Percentiles rank a stretch among this genome's conserved stretches.
Conservation (phyloP, 108 stramenopile genomes). For the Discostella pseudostelligera region DNA sequence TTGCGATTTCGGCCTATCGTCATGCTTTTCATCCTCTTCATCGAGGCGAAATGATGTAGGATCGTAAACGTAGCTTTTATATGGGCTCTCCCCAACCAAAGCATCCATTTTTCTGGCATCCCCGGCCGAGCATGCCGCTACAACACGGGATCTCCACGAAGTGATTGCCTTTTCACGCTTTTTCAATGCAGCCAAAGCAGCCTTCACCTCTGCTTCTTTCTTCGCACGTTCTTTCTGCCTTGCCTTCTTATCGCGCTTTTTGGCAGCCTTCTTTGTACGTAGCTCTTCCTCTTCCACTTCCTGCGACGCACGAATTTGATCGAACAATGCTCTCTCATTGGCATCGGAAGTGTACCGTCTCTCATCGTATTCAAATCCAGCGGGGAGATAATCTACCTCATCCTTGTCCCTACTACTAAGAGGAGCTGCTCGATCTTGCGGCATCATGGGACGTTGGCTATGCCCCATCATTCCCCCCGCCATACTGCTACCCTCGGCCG, state of each 20-base stretch:
- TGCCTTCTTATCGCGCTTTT: slow-evolving; percentile 74
- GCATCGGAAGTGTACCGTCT: background rate
- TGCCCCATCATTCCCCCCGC: background rate
- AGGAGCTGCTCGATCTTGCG: slow-evolving; percentile 18
- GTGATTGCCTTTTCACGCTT: slow-evolving; percentile 68
- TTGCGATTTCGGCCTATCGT: slow-evolving; percentile 21
- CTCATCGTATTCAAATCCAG: slow-evolving; percentile 29
- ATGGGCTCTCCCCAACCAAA: slow-evolving; percentile 67
- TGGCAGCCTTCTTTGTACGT: slow-evolving; percentile 51
- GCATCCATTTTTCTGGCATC: slow-evolving; percentile 60
- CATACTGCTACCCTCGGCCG: background rate
- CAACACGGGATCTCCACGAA: slow-evolving; percentile 71
- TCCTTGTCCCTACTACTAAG: background rate
- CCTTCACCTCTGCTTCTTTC: slow-evolving; percentile 67
- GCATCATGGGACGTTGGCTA: background rate
- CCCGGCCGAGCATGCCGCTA: slow-evolving; percentile 60
- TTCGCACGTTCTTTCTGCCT: slow-evolving; percentile 63
- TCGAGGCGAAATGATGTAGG: background rate
- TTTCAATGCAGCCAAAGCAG: slow-evolving; percentile 63
- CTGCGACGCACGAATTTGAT: slow-evolving; percentile 6
- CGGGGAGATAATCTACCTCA: slow-evolving; percentile 15
- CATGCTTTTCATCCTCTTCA: slow-evolving; percentile 11
- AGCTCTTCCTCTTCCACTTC: slow-evolving; percentile 63
- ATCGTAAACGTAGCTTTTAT: slow-evolving; percentile 21
- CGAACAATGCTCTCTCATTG: slow-evolving; percentile 1